phyloP scores from a whole-genome alignment of 23 red algal genomes.

The Gracilaria domingensis region DNA sequence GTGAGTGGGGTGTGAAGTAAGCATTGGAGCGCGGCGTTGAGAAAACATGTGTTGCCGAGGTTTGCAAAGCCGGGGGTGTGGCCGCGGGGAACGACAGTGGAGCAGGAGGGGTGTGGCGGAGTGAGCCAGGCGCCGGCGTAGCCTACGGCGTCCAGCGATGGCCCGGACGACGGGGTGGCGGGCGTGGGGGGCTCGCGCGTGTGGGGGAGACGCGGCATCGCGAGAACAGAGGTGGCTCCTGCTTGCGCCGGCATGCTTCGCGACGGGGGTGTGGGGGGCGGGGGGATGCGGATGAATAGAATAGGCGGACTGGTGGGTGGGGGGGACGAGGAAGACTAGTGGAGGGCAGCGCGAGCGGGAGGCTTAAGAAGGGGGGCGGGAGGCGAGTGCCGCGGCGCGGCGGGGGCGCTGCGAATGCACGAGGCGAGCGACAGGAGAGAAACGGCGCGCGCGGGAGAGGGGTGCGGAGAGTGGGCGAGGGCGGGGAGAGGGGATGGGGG shows the following conservation, averaged over 20 bases:
- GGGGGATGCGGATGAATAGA: neutral
- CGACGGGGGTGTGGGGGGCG: conserved; percentile 1
- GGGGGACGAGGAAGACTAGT: neutral
- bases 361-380: no score
- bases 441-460: neutral
- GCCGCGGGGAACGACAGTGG: neutral
- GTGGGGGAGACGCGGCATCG: conserved; percentile 49
- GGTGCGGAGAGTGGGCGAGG: neutral
- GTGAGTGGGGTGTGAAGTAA: conserved; percentile 66
- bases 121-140: conserved; percentile 67
- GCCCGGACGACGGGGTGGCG: neutral
- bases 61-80: conserved; percentile 81
- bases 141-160: conserved; percentile 23
- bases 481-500: neutral
- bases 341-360: neutral
- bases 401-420: neutral
- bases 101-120: conserved; percentile 26
- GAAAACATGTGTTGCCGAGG: conserved; percentile 95
- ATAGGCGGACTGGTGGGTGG: neutral
- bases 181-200: conserved; percentile 23
- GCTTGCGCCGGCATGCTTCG: conserved; percentile 16
- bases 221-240: conserved; percentile 56
- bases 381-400: neutral
- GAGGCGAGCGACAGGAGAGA: neutral
- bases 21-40: conserved; percentile 92